These are phyloP conservation scores for Vaccinium vitisidaea DNA, from an alignment of 148 eudicot species.

Conservation along the genomic window DNA sequence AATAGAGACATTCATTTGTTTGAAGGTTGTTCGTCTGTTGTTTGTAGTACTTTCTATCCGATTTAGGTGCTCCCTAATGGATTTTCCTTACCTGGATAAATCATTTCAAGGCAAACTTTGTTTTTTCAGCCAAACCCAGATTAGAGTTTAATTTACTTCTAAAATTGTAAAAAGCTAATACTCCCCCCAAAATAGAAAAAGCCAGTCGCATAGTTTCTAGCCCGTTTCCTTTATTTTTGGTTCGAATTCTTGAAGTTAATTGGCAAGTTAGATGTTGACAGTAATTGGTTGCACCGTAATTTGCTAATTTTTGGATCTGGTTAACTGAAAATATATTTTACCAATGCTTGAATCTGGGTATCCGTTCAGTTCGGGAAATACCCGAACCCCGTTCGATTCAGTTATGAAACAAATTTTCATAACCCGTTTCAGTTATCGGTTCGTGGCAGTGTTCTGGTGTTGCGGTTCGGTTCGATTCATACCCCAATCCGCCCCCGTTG, in stretches of 20 bases:
- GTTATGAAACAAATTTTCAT: too few relatives aligned
- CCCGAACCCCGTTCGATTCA: too few relatives aligned
- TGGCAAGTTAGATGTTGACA: neutral
- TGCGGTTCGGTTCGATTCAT: too few relatives aligned
- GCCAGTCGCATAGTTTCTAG: too few relatives aligned
- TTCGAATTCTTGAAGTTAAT: constrained; percentile 3
- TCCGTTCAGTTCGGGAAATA: too few relatives aligned
- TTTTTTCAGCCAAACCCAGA: neutral
- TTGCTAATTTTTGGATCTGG: neutral
- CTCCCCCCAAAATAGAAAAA: neutral
- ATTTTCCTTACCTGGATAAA: neutral
- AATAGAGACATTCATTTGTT: too few relatives aligned
- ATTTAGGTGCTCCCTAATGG: neutral
- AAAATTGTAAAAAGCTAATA: neutral
- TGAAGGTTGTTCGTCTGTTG: too few relatives aligned
- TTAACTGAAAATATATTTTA: neutral
- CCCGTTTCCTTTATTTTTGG: neutral
- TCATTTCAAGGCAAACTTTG: neutral
- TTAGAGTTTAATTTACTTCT: neutral
- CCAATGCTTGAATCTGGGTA: neutral
- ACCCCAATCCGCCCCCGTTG: too few relatives aligned
- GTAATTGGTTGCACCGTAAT: neutral
- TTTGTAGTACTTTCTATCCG: neutral
- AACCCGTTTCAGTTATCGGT: too few relatives aligned
- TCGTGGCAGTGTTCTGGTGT: too few relatives aligned